Base-by-base conservation (phyloP, 2,329 filamentous ascomycete species). In the Exophiala oligosperma region DNA sequence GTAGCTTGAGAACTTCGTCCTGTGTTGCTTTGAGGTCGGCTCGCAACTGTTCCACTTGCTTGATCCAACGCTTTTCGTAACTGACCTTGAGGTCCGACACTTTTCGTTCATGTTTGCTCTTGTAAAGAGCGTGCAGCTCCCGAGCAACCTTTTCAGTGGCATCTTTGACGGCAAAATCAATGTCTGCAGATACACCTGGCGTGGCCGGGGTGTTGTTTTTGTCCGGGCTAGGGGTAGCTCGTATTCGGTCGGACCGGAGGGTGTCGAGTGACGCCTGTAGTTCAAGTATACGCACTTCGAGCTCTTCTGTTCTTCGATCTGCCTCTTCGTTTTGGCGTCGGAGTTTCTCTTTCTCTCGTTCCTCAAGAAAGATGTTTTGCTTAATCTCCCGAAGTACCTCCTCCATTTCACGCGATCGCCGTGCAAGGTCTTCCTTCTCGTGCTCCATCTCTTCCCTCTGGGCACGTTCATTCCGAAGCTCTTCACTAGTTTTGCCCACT, bases 51-150 rank as follows among this genome's bases (percentile, higher is more conserved):
- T 84, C 84, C 56, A 93, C 84, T 69, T 89, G 90, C 80, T 95
- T 95, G 74, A 96, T 91, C 84, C 91, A 94, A 54, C 93, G 87
- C 48, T 84, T 84, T 73, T 97, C 91, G 76, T 97, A 87, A 69
- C 82, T 84, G 67, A 86, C 85, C 71, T 87, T 97, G 64, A 99
- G 81, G 3, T 92, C 93, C 1, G 90, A 84, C 46, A 97, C 93
- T 78, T 99, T 99, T 62, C 88, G 91, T 77, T 97, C 93, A 72
- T 99, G 94, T 77, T 99, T 99, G 71, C 89, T 87, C 78, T 97
- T 97, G 82, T 99, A 99, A 9, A 96, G 82, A 0, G 88, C 83
- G 72, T 99, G 94, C 41, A 99, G 82, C 71, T 99, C 94, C 29
- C 91, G 84, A n/a, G 93, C 92, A 41, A 97, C 92, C 65, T 92